These are phyloP conservation scores for Plasmopara viticola DNA, from an alignment of 352 stramenopile species.

Conservation along the genomic window DNA sequence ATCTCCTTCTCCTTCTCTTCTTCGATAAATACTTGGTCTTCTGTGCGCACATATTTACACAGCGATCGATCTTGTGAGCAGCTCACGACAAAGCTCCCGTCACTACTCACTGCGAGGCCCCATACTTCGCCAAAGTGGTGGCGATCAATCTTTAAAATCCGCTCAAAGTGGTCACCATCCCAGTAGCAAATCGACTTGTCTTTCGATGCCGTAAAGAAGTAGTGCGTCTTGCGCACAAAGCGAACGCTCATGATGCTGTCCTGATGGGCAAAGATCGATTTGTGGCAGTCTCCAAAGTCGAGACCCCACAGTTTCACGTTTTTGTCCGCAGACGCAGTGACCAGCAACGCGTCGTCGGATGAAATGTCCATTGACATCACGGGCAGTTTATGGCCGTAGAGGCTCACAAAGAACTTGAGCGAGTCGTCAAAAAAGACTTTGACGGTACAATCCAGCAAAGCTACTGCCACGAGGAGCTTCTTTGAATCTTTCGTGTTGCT, in stretches of 20 bases:
- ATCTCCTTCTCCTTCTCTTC: conserved; percentile 96
- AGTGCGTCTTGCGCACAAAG: conserved; percentile 96
- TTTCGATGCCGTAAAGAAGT: conserved; percentile 98
- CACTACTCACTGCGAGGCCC: conserved; percentile 85
- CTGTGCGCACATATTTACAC: conserved; percentile 95
- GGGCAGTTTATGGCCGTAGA: conserved; percentile 99
- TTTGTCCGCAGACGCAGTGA: conserved; percentile 97
- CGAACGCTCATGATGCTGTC: conserved; percentile 96
- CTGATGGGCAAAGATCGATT: conserved; percentile 97
- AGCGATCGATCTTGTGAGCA: conserved; percentile 96
- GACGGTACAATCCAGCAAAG: conserved; percentile 95
- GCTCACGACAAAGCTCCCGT: conserved; percentile 93
- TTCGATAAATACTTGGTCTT: conserved; percentile 96
- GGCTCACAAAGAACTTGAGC: conserved; percentile 98
- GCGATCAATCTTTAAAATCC: conserved; percentile 71
- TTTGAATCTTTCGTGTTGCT: conserved; percentile 89
- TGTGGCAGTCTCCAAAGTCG: conserved; percentile 99
- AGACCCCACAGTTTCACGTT: conserved; percentile 99
- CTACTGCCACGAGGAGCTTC: conserved; percentile 86
- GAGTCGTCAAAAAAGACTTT: conserved; percentile 99
- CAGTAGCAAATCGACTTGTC: conserved; percentile 97
- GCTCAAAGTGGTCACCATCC: conserved; percentile 98
- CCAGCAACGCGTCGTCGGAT: conserved; percentile 95
- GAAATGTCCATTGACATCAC: conserved; percentile 98
- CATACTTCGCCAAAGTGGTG: conserved; percentile 84